Evolutionary conservation across 768 basidiomycete genomes (phyloP), one percentile per base, ranked within the genome.

Genomic region (Tylopilus sp.): DNA sequence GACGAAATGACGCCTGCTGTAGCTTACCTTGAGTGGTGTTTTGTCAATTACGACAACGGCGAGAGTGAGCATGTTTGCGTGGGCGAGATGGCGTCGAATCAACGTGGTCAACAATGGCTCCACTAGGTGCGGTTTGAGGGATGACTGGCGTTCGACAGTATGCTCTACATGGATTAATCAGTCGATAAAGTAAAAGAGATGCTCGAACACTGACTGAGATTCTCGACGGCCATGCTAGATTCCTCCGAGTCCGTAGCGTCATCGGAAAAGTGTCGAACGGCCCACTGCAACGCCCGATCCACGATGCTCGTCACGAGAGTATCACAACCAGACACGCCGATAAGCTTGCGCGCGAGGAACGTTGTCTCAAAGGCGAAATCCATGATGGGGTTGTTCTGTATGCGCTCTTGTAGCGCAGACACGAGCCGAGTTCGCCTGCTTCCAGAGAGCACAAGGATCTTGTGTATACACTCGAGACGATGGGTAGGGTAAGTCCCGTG

Each of bases 51-150:
- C 61, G 0, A 64, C 63, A 0, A 70, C 60, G 1, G 79, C 72
- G 13, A 91, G 68, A 2, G 71, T 61, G 3, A 86, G 57, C 17
- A 74, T 69, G 20, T 54, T 51, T 2, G 60, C 38, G 47, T 77
- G 73, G 1, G 70, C 57, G 17, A 95, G 69, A n/a, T 77, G 77
- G 50, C 78, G 72, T 62, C 85, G 86, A 39, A 88, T 72, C 17
- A 81, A 72, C 1, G 80, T 79, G 7, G 79, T 79, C 18, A 94
- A 56, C 17, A 92, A 66, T 1, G 89, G 84, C 52, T 97, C 93
- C 1, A 81, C 82, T 9, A 86, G 62, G 57, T 87, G 80, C 1
- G 74, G 56, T 55, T 85, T 85, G 30, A 59, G 56, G 23, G 52
- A 42, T 33, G 53, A 38, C 22, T 62, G 53, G 5, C 36, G 55